Percentiles rank a stretch among this genome's conserved stretches.
phyloP scores from a whole-genome alignment of 495 filamentous ascomycete genomes.

The Clohesyomyces aquaticus region DNA sequence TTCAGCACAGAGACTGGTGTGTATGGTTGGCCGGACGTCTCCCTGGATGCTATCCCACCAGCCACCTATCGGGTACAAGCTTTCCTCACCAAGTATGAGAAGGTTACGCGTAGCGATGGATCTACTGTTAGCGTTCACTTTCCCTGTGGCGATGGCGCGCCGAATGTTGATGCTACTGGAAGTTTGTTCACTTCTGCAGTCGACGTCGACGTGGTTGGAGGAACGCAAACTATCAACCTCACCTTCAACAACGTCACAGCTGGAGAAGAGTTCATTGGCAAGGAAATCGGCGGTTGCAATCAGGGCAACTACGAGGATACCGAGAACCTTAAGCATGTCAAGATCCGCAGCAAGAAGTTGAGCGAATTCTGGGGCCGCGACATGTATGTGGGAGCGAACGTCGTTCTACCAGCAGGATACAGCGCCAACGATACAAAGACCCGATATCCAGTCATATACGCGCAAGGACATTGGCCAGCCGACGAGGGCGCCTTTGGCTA shows the following conservation, averaged over 20 bases:
- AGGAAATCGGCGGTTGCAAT: slow-evolving; percentile 36
- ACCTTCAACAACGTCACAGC: slow-evolving; percentile 25
- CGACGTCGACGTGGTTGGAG: slow-evolving; percentile 27
- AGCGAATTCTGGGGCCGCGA: slow-evolving; percentile 37
- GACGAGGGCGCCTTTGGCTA: slow-evolving; percentile 24
- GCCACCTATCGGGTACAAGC: slow-evolving; percentile 35
- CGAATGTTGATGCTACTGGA: slow-evolving; percentile 22
- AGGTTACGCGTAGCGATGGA: slow-evolving; percentile 29
- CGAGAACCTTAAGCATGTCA: slow-evolving; percentile 33
- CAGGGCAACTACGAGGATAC: slow-evolving; percentile 41
- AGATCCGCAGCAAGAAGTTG: slow-evolving; percentile 34
- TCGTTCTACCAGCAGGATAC: slow-evolving; percentile 34
- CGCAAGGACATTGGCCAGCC: slow-evolving; percentile 33
- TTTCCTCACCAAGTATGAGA: slow-evolving; percentile 33
- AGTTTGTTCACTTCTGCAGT: slow-evolving; percentile 16
- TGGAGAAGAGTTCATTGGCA: slow-evolving; percentile 22
- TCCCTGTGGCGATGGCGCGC: slow-evolving; percentile 37
- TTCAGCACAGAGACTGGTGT: slow-evolving; percentile 13
- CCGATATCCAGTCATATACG: slow-evolving; percentile 35
- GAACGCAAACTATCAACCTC: slow-evolving; percentile 23
- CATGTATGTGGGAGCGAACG: slow-evolving; percentile 38
- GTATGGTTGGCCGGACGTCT: slow-evolving; percentile 29
- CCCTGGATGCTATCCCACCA: slow-evolving; percentile 17
- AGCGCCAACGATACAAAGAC: slow-evolving; percentile 23
- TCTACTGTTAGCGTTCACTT: slow-evolving; percentile 34